Percentiles rank a stretch among this genome's conserved stretches.
Evolutionary conservation across 2,329 filamentous ascomycete species (phyloP).

Genomic region (Zopfia rhizophila): DNA sequence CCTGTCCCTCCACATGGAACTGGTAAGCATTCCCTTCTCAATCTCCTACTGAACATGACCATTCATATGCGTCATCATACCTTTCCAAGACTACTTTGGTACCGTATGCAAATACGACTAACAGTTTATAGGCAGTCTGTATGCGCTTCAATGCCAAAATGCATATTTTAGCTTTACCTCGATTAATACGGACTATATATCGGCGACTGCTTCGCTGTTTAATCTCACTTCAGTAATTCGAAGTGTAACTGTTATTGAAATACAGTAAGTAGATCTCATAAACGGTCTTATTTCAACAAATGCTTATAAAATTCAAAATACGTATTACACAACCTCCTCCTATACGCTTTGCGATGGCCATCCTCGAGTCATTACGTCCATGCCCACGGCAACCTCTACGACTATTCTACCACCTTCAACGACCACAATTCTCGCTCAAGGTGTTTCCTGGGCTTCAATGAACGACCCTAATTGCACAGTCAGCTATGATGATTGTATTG

Average conservation of each 20-base stretch:
- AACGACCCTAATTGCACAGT: constrained; percentile 25
- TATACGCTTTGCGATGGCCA: constrained; percentile 31
- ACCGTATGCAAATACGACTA: too few species aligned
- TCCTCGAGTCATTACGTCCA: constrained; percentile 26
- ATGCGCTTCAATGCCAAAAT: constrained; percentile 29
- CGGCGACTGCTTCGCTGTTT: constrained; percentile 8
- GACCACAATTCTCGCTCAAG: constrained; percentile 21
- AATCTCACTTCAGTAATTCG: constrained; percentile 19
- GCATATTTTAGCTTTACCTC: constrained; percentile 25
- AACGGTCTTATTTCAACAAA: not conserved
- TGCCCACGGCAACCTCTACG: constrained; percentile 23
- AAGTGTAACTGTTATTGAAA: constrained; percentile 21
- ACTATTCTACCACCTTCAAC: constrained; percentile 19
- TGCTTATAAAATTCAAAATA: constrained; percentile 7
- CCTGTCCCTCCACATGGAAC: constrained; percentile 22
- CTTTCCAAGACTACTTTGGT: too few species aligned
- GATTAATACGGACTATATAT: constrained; percentile 17
- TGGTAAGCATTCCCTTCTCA: constrained; percentile 8
- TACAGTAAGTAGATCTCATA: constrained; percentile 16
- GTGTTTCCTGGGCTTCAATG: constrained; percentile 4
- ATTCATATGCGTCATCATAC: not conserved
- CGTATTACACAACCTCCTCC: constrained; percentile 21
- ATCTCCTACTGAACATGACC: not conserved
- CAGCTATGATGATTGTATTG: constrained; percentile 24
- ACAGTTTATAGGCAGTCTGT: constrained; percentile 18